A percentile compares a stretch with the other conserved stretches of the same genome.
Evolutionary conservation across 257 asterid species (phyloP).

Genomic region (Primulina huaijiensis): DNA sequence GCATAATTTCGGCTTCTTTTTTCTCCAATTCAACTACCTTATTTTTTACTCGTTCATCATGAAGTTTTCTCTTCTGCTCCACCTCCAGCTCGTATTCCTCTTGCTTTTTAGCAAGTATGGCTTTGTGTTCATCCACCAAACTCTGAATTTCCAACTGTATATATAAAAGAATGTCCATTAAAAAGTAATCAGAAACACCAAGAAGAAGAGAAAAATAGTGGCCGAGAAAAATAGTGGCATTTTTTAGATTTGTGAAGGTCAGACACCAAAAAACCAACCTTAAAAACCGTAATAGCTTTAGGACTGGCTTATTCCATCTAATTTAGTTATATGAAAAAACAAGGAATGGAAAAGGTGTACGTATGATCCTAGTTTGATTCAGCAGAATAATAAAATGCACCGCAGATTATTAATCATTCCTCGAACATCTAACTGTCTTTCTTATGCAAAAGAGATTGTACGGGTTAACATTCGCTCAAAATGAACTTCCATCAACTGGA

Average conservation of each 20-base stretch:
- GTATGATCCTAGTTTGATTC: neutral
- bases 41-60: conserved; percentile 62
- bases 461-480: neutral
- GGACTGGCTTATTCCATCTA: neutral
- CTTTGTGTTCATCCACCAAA: conserved; percentile 76
- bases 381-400: neutral
- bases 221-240: neutral
- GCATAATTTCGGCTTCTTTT: conserved; percentile 75
- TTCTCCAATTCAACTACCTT: conserved; percentile 72
- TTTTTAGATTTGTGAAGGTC: neutral
- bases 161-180: conserved; percentile 24
- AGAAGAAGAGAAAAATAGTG: neutral
- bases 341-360: neutral
- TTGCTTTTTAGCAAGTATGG: conserved; percentile 57
- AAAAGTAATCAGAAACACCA: conserved; percentile 19
- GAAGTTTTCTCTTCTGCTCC: conserved; percentile 62
- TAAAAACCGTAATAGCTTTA: neutral
- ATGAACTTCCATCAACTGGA: neutral
- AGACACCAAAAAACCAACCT: neutral
- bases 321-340: neutral
- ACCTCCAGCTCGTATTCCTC: conserved; percentile 71
- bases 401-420: neutral
- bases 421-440: neutral
- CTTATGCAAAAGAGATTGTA: neutral
- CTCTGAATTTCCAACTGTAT: conserved; percentile 82